Base-by-base conservation (phyloP, 352 stramenopile species). In the Phytophthora europaea region DNA sequence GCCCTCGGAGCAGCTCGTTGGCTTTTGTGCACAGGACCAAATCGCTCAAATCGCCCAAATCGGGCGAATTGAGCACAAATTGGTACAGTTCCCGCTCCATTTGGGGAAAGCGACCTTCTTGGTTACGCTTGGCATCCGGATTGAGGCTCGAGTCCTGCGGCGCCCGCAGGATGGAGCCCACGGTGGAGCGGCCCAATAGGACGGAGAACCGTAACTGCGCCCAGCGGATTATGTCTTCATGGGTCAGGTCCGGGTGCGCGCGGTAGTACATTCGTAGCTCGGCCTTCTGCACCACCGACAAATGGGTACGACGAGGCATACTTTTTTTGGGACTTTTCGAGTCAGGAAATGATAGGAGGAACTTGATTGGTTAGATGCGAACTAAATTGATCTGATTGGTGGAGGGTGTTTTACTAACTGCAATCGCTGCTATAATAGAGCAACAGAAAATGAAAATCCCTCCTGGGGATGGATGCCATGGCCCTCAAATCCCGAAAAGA, bases 231-330 rank as follows among this genome's bases (percentile, higher is more conserved):
- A 82, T 61, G 33, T 80, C 67, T 62, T 82, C 75, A 61, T 82
- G 75, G 28, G 72, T 82, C 26, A 80, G 52, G 38, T 78, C 67
- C 16, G 75, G 72, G 3, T 67, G 75, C 34, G 61, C 33, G 16
- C 66, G 64, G 36, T 74, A 61, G 57, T 75, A 56, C 4, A 59
- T 63, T 15, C 75, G 72, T 51, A 79, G 64, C 31, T 52, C 40
- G 48, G 79, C 79, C 75, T 82, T 82, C 50, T 82, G 67, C 16
- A 16, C 26, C 64, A 82, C 79, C 53, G 72, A 80, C 67, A 82
- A 34, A 23, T 56, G 50, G 50, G 47, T 53, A 15, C 47, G 47
- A 7, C 47, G 47, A 2, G 47, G n/a, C 47, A 53, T 53, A 22
- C 18, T 50, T 22, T 50, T n/a, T 50, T 50, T 6, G 43, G 43